Evolutionary conservation across 2,329 filamentous ascomycete species (phyloP), one percentile per base, ranked within the genome.

Genomic region (Alternaria panax): DNA sequence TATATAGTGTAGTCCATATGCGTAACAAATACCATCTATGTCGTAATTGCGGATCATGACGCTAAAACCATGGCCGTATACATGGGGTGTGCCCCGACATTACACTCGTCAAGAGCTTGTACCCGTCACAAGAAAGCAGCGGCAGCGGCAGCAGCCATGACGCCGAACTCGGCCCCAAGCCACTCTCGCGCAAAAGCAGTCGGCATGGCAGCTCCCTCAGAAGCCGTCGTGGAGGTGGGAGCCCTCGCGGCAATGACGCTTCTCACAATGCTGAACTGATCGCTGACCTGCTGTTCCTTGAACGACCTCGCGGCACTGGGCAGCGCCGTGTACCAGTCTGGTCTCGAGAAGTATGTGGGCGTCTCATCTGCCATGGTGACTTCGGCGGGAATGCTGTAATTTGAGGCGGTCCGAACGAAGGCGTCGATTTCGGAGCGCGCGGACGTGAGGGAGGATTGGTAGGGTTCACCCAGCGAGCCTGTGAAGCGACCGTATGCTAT

Each of bases 211-310:
- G 60, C 69, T 8, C 58, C 67, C 20, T 62, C 64, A 20, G 65
- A 71, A 27, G 58, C 64, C 1, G 61, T 57, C 5, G 50, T 40
- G 18, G 66, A 70, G 11, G 65, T 64, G 41, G 38, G 38, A 24
- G 59, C 54, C 25, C 64, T 56, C 1, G 59, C 60, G 3, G 42
- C 57, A 40, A 75, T 71, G 1, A 74, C 61, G 3, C 55, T 63
- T 52, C 68, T 62, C 8, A 75, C 64, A 43, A 72, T 70, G 36
- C 70, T 73, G 50, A 72, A 75, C 61, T 75, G 69, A 45, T 73
- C 68, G 11, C 50, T 51, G 11, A 75, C 72, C 63, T 75, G 72
- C 46, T 67, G 63, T 54, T 75, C 73, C 63, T 75, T 75, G 55
- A 74, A 75, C 24, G 60, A 57, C 25, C 65, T 54, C n/a, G 64